phyloP scores from a whole-genome alignment of 2,329 filamentous ascomycete genomes.

The Hyphodiscus sp. region DNA sequence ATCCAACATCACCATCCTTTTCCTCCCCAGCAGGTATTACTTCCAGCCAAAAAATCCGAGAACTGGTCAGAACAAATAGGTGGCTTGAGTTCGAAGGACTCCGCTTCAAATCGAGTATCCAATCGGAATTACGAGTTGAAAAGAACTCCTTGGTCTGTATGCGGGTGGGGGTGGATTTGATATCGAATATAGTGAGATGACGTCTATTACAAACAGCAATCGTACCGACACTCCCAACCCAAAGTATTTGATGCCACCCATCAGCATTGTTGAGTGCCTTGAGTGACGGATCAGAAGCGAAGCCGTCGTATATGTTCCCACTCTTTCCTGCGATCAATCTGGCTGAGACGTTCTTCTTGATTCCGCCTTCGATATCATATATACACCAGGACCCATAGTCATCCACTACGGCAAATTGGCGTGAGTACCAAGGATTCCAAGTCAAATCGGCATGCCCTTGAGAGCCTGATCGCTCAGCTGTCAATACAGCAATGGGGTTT shows the following conservation, averaged over 20 bases:
- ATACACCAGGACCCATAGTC: constrained; percentile 59
- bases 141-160: constrained; percentile 18
- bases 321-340: constrained; percentile 16
- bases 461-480: constrained; percentile 45
- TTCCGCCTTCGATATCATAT: constrained; percentile 43
- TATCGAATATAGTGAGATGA: constrained; percentile 26
- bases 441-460: constrained; percentile 53
- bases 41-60: constrained; percentile 28
- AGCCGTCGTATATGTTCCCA: constrained; percentile 23
- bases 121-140: constrained; percentile 24
- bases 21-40: constrained; percentile 17
- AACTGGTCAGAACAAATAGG: constrained; percentile 49
- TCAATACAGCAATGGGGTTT: constrained; percentile 49
- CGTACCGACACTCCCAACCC: constrained; percentile 40
- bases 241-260: constrained; percentile 44
- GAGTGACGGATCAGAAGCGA: constrained; percentile 2
- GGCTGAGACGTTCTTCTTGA: constrained; percentile 7
- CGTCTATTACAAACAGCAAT: constrained; percentile 39
- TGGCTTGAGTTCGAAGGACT: constrained; percentile 42
- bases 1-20: constrained; percentile 3
- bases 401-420: constrained; percentile 62
- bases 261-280: constrained; percentile 13
- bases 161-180: constrained; percentile 17
- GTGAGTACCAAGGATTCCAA: constrained; percentile 55
- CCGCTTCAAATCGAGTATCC: constrained; percentile 52